These are phyloP conservation scores for Cephalotrichum gorgonifer DNA, from an alignment of 2,329 filamentous ascomycete genomes.

Conservation along the genomic window DNA sequence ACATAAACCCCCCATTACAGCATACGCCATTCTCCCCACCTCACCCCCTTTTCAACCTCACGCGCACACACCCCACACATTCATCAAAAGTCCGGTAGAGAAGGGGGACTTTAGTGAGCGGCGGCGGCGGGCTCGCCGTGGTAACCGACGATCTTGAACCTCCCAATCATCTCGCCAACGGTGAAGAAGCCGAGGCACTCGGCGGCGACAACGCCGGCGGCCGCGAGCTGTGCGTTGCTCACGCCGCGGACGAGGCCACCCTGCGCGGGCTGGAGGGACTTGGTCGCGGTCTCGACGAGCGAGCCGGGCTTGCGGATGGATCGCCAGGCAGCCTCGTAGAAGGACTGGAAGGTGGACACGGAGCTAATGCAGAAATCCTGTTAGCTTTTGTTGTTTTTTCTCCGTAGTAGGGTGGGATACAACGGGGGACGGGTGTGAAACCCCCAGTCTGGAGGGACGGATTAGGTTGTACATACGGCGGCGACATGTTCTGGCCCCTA, in stretches of 20 bases:
- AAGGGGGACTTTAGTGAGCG: conserved; percentile 41
- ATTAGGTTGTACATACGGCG: conserved; percentile 82
- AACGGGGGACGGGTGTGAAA: not conserved
- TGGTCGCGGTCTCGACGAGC: conserved; percentile 44
- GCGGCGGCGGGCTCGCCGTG: conserved; percentile 53
- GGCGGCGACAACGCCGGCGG: conserved; percentile 68
- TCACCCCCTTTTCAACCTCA: not conserved
- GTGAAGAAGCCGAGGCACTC: conserved; percentile 97
- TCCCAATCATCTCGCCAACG: conserved; percentile 90
- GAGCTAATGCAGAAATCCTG: conserved; percentile 49
- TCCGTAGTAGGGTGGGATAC: not conserved
- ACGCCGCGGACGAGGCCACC: conserved; percentile 56
- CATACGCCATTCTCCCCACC: not conserved
- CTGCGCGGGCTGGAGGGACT: conserved; percentile 46
- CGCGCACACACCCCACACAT: not conserved
- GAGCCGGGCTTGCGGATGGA: conserved; percentile 57
- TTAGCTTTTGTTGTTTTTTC: not conserved
- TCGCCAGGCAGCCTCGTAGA: conserved; percentile 68
- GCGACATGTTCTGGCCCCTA: conserved; percentile 80
- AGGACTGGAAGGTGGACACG: conserved; percentile 72
- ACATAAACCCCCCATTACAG: not conserved
- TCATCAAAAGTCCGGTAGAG: not conserved
- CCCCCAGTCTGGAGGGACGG: not conserved
- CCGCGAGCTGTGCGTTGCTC: conserved; percentile 57
- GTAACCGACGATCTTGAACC: conserved; percentile 93